Base-by-base conservation (phyloP, 768 basidiomycete genomes). In the Boletus sp. region DNA sequence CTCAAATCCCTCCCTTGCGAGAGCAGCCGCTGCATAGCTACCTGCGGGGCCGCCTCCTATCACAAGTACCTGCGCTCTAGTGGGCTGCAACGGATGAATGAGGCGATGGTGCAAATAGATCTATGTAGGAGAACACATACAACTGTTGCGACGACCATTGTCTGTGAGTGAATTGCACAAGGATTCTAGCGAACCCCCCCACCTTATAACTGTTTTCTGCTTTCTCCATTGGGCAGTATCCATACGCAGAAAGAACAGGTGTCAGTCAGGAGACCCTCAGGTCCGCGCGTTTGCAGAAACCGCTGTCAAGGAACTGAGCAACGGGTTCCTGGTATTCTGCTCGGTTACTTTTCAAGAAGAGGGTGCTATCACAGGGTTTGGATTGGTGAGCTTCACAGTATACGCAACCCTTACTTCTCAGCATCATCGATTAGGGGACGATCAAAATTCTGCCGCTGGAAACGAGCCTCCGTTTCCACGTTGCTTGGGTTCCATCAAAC, bases 11-110 rank as follows among this genome's bases (percentile, higher is more conserved):
- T 62, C 56, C 11, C 60, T 35, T 10, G 56, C 56, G 12, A 63
- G 56, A 2, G 54, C 54, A 3, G 56, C 30, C 2, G 56, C 56
- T 1, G 56, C 40, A 37, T 63, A 53, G 32, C 62, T 62, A 4
- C 62, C 56, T 1, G 60, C 51, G 2, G 60, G 56, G 9, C 62
- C 62, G 7, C 62, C 54, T 17, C 62, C 62, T 1, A 63, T 49
- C 1, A 63, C 51, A 5, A 63, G 60, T 4, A 63, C 52, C 17
- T 58, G 56, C 14, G 47, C 32, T 48, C 33, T 48, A 35, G 18
- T 8, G 33, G 47, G 47, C 47, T 48, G 35, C 3, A 11, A 29
- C 35, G 20, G 33, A 48, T 24, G 30, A 36, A 20, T 35, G 47
- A 48, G 33, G 35, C 12, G 18, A 33, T 15, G 24, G 12, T 36